phyloP scores from a whole-genome alignment of 148 eudicot genomes.

The Dysphania ambrosioides region DNA sequence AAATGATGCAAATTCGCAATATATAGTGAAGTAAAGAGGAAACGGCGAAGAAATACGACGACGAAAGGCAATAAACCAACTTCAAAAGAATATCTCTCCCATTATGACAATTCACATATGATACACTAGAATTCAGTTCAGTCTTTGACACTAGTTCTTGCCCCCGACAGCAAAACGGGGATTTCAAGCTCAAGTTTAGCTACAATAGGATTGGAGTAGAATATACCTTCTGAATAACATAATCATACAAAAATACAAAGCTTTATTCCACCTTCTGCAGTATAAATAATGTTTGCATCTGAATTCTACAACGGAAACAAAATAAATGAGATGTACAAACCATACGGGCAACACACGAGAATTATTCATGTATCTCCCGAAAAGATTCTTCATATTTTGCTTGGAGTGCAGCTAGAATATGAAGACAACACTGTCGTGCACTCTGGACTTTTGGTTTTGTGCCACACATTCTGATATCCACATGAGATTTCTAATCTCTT shows the following conservation, averaged over 20 bases:
- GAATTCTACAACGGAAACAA: constrained; percentile 16
- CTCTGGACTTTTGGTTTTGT: constrained; percentile 93
- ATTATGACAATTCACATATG: neutral
- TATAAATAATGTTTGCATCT: constrained; percentile 15
- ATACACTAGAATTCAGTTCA: neutral
- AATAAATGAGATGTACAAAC: constrained; percentile 24
- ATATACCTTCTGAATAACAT: constrained; percentile 15
- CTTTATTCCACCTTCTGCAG: constrained; percentile 31
- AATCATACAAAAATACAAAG: constrained; percentile 19
- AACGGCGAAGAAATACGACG: neutral
- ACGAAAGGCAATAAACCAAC: neutral
- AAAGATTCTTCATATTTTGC: constrained; percentile 18
- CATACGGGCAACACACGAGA: constrained; percentile 12
- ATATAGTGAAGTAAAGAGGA: neutral
- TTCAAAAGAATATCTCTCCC: neutral
- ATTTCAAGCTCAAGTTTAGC: neutral
- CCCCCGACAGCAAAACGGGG: constrained; percentile 25
- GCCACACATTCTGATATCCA: constrained; percentile 99
- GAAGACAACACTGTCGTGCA: constrained; percentile 96
- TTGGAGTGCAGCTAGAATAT: constrained; percentile 49
- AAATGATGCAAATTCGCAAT: constrained; percentile 5
- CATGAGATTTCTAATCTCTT: constrained; percentile 97
- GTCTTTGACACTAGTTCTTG: neutral
- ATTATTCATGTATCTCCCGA: constrained; percentile 3
- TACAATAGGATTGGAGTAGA: neutral